Evolutionary conservation across 2,329 filamentous ascomycete species (phyloP), one percentile per base, ranked within the genome.

Genomic region (Colletotrichum sojae): DNA sequence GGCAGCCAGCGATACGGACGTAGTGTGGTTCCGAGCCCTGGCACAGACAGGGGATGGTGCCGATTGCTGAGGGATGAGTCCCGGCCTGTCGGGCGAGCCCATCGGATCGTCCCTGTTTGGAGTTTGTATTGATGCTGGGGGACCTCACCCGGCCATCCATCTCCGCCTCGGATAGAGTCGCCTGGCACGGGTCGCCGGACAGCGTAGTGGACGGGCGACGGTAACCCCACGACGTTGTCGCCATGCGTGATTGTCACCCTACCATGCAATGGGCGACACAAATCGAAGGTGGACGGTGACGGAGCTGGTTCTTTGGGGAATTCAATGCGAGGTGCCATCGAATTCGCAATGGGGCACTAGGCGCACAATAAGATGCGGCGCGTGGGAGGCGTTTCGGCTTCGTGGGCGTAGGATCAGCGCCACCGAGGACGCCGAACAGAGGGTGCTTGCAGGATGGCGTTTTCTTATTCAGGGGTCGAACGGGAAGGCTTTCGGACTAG

Each of bases 321-420:
- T 36, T 10, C 31, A 48, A 48, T 43, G n/a, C 45, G 16, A 48
- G 9, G 45, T 18, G n/a, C 13, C 40, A 43, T 43, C 4, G 40
- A 10, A 40, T 25, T 25, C 22, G 22, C 22, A 25, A 25, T 25
- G 22, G 22, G 39, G 13, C 39, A 4, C 6, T 22, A 62, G 67
- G 56, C 39, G 69, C 66, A 71, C 20, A 69, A 71, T 69, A 72
- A 72, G 68, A 71, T 72, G 70, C 70, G 70, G 70, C 70, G 63
- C 22, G 55, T 52, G 58, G 54, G 63, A 65, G 67, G 69, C 66
- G 66, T 65, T 67, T 70, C 58, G 66, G 67, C 53, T 68, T 57
- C 45, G 52, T 48, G 51, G 63, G 66, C 59, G 31, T 58, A 69
- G 65, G 56, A 55, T 53, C 53, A 70, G 43, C 68, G 68, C 68